A percentile compares a stretch with the other conserved stretches of the same genome.
Evolutionary conservation across 495 filamentous ascomycete species (phyloP).

Genomic region (Hyphodiscus hymeniophilus): DNA sequence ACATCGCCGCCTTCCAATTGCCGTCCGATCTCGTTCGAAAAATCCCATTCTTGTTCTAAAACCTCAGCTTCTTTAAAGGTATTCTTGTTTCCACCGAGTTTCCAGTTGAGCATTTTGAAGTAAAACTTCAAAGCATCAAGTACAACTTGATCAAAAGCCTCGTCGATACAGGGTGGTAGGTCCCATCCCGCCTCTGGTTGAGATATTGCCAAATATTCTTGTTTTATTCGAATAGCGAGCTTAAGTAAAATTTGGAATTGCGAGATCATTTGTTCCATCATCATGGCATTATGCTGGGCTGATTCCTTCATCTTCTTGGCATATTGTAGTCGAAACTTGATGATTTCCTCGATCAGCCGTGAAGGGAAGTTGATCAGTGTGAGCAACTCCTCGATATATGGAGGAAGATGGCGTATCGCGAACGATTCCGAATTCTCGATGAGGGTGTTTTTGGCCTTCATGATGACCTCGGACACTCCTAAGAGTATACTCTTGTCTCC

Average conservation of each 20-base stretch:
- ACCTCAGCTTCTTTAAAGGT: constrained; percentile 99
- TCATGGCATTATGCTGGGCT: constrained; percentile 74
- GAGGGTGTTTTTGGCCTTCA: constrained; percentile 86
- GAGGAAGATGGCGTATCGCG: constrained; percentile 83
- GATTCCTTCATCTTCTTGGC: constrained; percentile 89
- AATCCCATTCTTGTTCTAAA: constrained; percentile 94
- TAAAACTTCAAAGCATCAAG: constrained; percentile 94
- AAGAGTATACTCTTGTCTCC: constrained; percentile 77
- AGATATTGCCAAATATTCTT: constrained; percentile 74
- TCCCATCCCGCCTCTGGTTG: constrained; percentile 92
- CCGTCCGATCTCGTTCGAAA: constrained; percentile 83
- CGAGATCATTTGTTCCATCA: constrained; percentile 93
- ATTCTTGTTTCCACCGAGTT: constrained; percentile 93
- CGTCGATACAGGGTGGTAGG: constrained; percentile 89
- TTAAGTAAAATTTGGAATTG: constrained; percentile 92
- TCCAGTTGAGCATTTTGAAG: constrained; percentile 95
- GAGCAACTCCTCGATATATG: constrained; percentile 93
- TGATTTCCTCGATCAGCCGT: constrained; percentile 92
- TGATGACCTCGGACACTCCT: constrained; percentile 72
- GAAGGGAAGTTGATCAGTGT: constrained; percentile 96
- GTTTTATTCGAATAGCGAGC: constrained; percentile 85
- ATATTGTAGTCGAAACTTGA: constrained; percentile 84
- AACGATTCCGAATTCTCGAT: constrained; percentile 83
- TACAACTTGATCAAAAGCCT: constrained; percentile 92
- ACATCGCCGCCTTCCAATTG: constrained; percentile 87